Evolutionary conservation across 192 early-diverging fungal genomes (phyloP).

Genomic region (Umbelopsis sp.): DNA sequence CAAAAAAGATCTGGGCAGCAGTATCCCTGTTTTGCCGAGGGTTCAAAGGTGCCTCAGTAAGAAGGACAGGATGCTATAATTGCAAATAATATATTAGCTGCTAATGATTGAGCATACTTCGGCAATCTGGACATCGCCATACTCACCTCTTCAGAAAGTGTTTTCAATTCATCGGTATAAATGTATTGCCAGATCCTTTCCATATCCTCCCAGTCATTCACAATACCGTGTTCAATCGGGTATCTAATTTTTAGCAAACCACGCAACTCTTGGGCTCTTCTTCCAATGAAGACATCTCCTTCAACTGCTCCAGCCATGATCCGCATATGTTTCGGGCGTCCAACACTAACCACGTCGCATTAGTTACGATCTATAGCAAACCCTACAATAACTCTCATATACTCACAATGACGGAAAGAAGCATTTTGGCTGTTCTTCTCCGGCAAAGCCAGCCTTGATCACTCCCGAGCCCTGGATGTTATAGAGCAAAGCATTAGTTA

Average conservation of each 20-base stretch:
- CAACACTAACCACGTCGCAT: slow-evolving; percentile 61
- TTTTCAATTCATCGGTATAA: slow-evolving; percentile 97
- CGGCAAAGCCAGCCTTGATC: slow-evolving; percentile 99
- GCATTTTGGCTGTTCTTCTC: slow-evolving; percentile 95
- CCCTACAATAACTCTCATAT: neutral
- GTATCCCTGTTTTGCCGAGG: slow-evolving; percentile 90
- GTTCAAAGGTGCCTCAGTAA: slow-evolving; percentile 97
- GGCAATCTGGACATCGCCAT: neutral
- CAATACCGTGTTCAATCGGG: slow-evolving; percentile 96
- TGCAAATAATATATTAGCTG: slow-evolving; percentile 7
- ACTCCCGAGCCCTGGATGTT: slow-evolving; percentile 90
- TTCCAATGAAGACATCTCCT: slow-evolving; percentile 94
- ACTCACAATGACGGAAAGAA: slow-evolving; percentile 92
- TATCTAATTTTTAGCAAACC: slow-evolving; percentile 95
- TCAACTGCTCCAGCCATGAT: slow-evolving; percentile 99
- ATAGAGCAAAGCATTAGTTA: slow-evolving; percentile 2
- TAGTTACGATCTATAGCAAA: neutral
- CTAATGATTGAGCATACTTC: neutral
- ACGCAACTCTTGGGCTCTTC: slow-evolving; percentile 93
- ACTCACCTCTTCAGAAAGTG: slow-evolving; percentile 87
- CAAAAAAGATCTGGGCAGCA: slow-evolving; percentile 97
- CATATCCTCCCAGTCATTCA: slow-evolving; percentile 99
- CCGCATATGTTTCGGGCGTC: slow-evolving; percentile 93
- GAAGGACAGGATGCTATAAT: slow-evolving; percentile 89
- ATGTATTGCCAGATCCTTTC: slow-evolving; percentile 98